These are phyloP conservation scores for Russula compacta DNA, from an alignment of 768 basidiomycete species.

Conservation along the genomic window DNA sequence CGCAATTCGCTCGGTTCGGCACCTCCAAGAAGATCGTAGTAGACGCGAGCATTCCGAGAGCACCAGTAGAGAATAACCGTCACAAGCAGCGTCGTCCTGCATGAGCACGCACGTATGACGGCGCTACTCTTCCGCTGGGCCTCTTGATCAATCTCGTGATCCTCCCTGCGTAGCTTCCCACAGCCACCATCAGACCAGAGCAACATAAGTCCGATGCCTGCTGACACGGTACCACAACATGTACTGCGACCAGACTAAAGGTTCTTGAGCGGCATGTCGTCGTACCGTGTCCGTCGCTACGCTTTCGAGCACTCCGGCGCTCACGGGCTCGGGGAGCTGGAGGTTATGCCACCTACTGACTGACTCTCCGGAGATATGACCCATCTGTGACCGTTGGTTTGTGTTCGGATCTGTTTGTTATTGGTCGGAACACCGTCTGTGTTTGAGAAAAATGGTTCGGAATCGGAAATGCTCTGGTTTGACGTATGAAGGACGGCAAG, in stretches of 20 bases:
- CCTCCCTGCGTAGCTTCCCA: background rate
- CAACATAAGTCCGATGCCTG: background rate
- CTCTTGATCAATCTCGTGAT: background rate
- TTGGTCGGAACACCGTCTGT: background rate
- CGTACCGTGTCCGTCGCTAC: conserved; percentile 12
- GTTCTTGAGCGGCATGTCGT: background rate
- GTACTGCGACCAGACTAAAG: conserved; percentile 8
- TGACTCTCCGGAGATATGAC: conserved; percentile 37
- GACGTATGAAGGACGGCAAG: background rate
- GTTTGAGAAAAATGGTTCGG: too few relatives aligned
- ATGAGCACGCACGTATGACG: background rate
- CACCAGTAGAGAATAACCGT: background rate
- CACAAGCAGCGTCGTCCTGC: background rate
- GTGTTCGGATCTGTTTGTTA: conserved; percentile 42
- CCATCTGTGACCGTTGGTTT: conserved; percentile 47
- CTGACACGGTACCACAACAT: conserved; percentile 13
- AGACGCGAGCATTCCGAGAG: background rate
- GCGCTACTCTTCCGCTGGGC: background rate
- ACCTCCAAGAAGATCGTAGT: too few relatives aligned
- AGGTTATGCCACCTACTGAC: background rate
- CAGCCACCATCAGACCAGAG: conserved; percentile 14
- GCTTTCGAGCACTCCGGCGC: background rate
- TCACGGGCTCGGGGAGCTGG: conserved; percentile 2
- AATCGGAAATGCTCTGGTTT: too few relatives aligned
- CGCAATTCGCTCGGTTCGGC: too few relatives aligned